Evolutionary conservation across 139 green algal species (phyloP), one percentile per base, ranked within the genome.

Genomic region (Marvania coccoides): DNA sequence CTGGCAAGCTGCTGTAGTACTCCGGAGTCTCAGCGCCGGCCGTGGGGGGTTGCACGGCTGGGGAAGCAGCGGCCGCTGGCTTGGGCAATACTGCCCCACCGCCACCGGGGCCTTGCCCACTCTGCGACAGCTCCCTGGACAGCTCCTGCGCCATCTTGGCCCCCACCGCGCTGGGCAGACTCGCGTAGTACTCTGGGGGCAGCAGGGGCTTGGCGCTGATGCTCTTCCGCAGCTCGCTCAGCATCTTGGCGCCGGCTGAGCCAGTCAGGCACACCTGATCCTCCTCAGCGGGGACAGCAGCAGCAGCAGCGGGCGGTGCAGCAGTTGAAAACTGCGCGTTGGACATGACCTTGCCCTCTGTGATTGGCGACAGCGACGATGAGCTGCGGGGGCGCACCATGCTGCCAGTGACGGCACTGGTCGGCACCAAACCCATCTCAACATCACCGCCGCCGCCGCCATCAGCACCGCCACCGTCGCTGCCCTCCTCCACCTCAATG

Each of bases 1-100:
- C 68, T 2, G 68, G 68, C 35, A 74, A 10, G 34, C 46, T 69
- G 40, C 47, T 61, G 24, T 69, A 74, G 28, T 74, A 74, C 0
- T 47, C n/a, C 36, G 26, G 9, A 13, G n/a, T n/a, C 13, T 63
- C 35, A 9, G 9, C 9, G 29, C 51, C 51, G 9, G 28, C 51
- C 28, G 14, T 45, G 55, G 35, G 8, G 8, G 55, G 35, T 6
- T 15, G 36, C 15, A n/a, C 19, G 36, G 55, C 19, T 10, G 1
- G 14, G 15, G 55, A 45, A 7, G 13, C 13, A 51, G 13, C 19
- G 55, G 36, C 35, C 35, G 7, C 10, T 9, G 7, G 14, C 9
- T 6, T 6, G 12, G 55, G 35, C 10, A 26, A 9, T n/a, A n/a
- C n/a, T n/a, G n/a, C n/a, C n/a, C n/a, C n/a, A n/a, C n/a, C n/a